Conservation (phyloP, 2,329 filamentous ascomycete genomes). For the Phyllosticta capitalensis region DNA sequence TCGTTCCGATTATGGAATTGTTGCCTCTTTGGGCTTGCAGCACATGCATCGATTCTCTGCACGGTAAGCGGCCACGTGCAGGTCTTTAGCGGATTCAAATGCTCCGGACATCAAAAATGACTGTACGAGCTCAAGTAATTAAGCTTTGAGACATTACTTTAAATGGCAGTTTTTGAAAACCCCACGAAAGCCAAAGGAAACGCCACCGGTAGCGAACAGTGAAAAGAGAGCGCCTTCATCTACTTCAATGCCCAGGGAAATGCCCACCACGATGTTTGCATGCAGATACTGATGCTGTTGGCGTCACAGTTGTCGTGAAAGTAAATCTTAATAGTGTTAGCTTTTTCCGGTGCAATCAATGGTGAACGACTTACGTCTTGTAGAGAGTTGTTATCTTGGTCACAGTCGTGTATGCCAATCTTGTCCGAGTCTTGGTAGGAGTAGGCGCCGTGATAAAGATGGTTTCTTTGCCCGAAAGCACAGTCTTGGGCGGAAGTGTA, state of each 20-base stretch:
- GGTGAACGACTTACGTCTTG: slow-evolving; percentile 17
- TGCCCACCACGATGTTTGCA: slow-evolving; percentile 28
- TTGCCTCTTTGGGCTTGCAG: neutral
- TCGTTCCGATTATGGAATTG: neutral
- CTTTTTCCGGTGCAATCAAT: neutral
- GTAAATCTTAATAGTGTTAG: slow-evolving; percentile 17
- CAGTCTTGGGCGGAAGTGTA: slow-evolving; percentile 26
- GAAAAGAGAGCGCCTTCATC: neutral
- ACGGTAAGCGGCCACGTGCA: neutral
- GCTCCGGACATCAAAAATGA: neutral
- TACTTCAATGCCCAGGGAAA: slow-evolving; percentile 1
- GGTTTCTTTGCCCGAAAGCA: slow-evolving; percentile 26
- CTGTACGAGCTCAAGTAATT: neutral
- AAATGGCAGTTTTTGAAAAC: neutral
- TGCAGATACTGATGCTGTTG: slow-evolving; percentile 23
- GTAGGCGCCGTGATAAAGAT: slow-evolving; percentile 27
- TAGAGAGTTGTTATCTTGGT: slow-evolving; percentile 24
- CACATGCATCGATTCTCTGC: neutral
- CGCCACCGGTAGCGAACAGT: neutral
- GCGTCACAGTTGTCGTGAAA: slow-evolving; percentile 26
- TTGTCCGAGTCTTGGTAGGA: slow-evolving; percentile 23
- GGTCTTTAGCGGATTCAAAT: neutral
- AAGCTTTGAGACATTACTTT: neutral
- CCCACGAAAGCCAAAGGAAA: neutral
- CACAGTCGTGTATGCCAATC: slow-evolving; percentile 19